Conservation (phyloP, 805 yeast genomes). For the Yarrowia bubula region DNA sequence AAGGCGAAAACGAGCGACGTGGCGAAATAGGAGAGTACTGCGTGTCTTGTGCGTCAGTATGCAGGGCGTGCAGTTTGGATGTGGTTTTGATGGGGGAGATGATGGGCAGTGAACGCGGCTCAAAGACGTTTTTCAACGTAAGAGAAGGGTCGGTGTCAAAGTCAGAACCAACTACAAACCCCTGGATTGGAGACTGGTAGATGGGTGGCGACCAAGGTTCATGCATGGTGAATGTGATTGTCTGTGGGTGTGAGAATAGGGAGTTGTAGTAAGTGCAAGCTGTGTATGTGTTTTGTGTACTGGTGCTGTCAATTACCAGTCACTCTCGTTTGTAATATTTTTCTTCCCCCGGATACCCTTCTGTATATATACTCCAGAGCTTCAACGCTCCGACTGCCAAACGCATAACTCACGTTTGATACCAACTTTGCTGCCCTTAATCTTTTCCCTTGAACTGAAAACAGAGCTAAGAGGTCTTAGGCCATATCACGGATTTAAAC, state of each 20-base stretch:
- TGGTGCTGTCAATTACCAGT: no score
- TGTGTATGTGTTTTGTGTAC: no score
- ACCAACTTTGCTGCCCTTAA: not conserved
- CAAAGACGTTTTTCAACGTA: conserved; percentile 1
- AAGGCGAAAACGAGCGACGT: not conserved
- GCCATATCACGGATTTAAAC: not conserved
- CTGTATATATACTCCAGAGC: not conserved
- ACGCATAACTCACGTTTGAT: conserved; percentile 7
- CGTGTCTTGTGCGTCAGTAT: not conserved
- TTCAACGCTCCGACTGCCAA: not conserved
- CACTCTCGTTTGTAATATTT: not conserved
- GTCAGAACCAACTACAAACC: conserved; percentile 1
- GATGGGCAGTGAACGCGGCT: not conserved
- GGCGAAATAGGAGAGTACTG: not conserved
- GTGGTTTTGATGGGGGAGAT: not conserved
- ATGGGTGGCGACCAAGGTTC: conserved; percentile 26
- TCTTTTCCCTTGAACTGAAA: not conserved
- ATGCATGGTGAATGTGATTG: conserved; percentile 9
- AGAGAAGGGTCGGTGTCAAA: not conserved
- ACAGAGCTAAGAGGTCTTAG: not conserved
- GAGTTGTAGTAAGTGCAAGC: not conserved
- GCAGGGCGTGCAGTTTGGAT: conserved; percentile 7
- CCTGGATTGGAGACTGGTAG: conserved; percentile 6
- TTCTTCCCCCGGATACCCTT: not conserved
- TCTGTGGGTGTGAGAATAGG: not conserved